phyloP scores from a whole-genome alignment of 2,329 filamentous ascomycete genomes.

The Aspergillus felis region DNA sequence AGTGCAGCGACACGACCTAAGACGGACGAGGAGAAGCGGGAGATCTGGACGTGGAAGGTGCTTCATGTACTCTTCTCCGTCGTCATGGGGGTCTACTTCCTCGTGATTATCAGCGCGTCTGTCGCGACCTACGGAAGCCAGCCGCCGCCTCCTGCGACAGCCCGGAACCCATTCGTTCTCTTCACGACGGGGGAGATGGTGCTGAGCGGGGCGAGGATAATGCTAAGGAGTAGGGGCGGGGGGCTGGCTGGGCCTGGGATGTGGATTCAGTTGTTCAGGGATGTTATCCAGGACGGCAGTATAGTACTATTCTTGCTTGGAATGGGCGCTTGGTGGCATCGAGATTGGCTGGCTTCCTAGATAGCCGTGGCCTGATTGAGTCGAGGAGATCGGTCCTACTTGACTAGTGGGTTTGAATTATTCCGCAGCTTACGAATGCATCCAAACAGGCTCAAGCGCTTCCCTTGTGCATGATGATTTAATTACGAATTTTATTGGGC shows the following conservation, averaged over 20 bases:
- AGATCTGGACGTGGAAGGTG: constrained; percentile 50
- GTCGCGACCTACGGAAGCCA: constrained; percentile 36
- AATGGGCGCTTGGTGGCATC: constrained; percentile 39
- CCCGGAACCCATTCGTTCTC: constrained; percentile 42
- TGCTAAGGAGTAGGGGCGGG: constrained; percentile 23
- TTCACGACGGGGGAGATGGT: constrained; percentile 47
- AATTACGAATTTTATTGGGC: not conserved
- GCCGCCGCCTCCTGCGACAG: constrained; percentile 43
- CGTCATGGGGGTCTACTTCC: constrained; percentile 52
- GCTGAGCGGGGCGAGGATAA: constrained; percentile 35
- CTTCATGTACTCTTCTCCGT: constrained; percentile 57
- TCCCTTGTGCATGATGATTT: not conserved
- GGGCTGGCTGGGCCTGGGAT: constrained; percentile 25
- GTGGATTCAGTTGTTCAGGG: constrained; percentile 36
- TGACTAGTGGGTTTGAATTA: not conserved
- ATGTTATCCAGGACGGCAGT: constrained; percentile 42
- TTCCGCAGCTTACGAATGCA: not conserved
- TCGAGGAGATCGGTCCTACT: not conserved
- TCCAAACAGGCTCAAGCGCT: not conserved
- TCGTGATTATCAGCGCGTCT: constrained; percentile 34
- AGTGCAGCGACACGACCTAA: constrained; percentile 36
- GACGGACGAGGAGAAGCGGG: constrained; percentile 33
- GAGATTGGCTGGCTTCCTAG: constrained; percentile 24
- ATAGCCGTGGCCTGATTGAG: not conserved
- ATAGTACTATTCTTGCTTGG: constrained; percentile 45